Percentiles rank a stretch among this genome's conserved stretches.
These are phyloP conservation scores for Pleurotus cornucopiae DNA, from an alignment of 768 basidiomycete genomes.

Conservation along the genomic window DNA sequence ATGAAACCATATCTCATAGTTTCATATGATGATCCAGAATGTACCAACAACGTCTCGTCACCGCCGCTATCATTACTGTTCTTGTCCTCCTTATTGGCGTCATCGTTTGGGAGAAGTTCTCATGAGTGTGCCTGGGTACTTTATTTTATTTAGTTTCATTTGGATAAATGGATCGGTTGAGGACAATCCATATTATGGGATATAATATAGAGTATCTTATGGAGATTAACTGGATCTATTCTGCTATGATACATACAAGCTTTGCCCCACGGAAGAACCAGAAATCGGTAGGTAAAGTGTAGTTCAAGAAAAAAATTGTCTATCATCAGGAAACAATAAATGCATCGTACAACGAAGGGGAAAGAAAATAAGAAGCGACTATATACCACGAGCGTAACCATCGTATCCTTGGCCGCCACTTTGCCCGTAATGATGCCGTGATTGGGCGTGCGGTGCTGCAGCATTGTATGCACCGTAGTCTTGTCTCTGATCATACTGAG, in stretches of 20 bases:
- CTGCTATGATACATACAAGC: conserved; percentile 9
- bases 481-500: conserved; percentile 11
- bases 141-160: conserved; percentile 8
- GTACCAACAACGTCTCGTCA: conserved; percentile 93
- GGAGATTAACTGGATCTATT: conserved; percentile 6
- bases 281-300: conserved; percentile 4
- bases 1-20: conserved; percentile 17
- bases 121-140: conserved; percentile 44
- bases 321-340: conserved; percentile 1
- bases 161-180: conserved; percentile 14
- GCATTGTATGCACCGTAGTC: not conserved
- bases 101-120: conserved; percentile 77
- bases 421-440: conserved; percentile 28
- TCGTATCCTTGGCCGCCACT: conserved; percentile 23
- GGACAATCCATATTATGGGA: conserved; percentile 2
- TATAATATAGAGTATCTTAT: conserved; percentile 1
- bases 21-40: conserved; percentile 60
- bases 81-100: conserved; percentile 80
- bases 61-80: conserved; percentile 79
- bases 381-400: conserved; percentile 22
- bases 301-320: conserved; percentile 1
- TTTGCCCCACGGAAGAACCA: conserved; percentile 6
- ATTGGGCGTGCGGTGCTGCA: conserved; percentile 11
- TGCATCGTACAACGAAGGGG: conserved; percentile 16
- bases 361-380: conserved; percentile 16